Evolutionary conservation across 805 yeast genomes (phyloP).

Genomic region (Peterozyma toletana): DNA sequence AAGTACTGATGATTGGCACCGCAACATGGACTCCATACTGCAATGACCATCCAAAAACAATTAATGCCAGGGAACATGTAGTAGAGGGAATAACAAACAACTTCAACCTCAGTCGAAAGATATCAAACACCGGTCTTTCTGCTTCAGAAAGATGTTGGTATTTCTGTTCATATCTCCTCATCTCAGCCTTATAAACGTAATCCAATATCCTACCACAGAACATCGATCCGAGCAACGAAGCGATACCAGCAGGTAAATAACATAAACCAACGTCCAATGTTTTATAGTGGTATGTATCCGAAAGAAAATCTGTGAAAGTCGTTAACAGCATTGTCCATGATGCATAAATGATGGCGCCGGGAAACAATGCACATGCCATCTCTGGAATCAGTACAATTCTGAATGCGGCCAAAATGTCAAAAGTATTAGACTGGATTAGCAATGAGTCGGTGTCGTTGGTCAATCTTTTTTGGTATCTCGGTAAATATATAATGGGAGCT

Average conservation of each 20-base stretch:
- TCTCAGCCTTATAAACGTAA: constrained; percentile 32
- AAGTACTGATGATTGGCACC: constrained; percentile 46
- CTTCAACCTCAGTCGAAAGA: constrained; percentile 41
- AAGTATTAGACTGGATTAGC: constrained; percentile 15
- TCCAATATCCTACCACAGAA: constrained; percentile 52
- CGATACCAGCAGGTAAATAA: constrained; percentile 69
- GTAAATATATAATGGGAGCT: constrained; percentile 8
- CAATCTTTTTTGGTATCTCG: background rate
- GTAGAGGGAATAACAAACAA: constrained; percentile 32
- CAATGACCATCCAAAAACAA: constrained; percentile 64
- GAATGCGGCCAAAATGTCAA: constrained; percentile 30
- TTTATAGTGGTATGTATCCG: constrained; percentile 39
- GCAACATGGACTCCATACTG: constrained; percentile 33
- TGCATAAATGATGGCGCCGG: constrained; percentile 58
- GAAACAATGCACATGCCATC: constrained; percentile 41
- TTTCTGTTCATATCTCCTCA: constrained; percentile 21
- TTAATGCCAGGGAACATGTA: constrained; percentile 28
- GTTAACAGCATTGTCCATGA: constrained; percentile 68
- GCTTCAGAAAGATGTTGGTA: constrained; percentile 7
- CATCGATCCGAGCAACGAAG: constrained; percentile 56
- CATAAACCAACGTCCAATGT: constrained; percentile 61
- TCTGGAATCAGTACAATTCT: constrained; percentile 34
- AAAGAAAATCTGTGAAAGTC: constrained; percentile 49
- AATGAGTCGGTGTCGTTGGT: constrained; percentile 15
- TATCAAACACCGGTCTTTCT: constrained; percentile 31